Evolutionary conservation across 2,329 filamentous ascomycete species (phyloP).

Genomic region (Penicillium sp.): DNA sequence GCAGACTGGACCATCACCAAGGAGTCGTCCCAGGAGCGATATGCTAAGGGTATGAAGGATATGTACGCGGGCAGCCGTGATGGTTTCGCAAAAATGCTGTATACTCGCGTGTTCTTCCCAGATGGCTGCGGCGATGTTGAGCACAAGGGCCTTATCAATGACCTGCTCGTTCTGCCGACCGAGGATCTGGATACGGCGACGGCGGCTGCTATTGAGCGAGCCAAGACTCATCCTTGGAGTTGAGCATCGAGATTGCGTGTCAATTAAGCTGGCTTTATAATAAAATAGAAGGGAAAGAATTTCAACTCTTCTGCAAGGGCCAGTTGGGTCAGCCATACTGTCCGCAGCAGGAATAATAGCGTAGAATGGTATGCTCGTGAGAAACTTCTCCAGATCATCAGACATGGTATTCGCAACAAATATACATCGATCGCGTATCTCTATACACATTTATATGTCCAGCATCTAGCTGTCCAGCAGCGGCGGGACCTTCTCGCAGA

Average conservation of each 20-base stretch:
- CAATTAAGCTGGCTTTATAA: background rate
- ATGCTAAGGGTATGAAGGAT: slow-evolving; percentile 46
- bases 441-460: background rate
- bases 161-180: slow-evolving; percentile 54
- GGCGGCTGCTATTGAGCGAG: slow-evolving; percentile 44
- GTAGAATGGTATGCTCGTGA: background rate
- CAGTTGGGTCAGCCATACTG: background rate
- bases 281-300: background rate
- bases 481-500: slow-evolving; percentile 43
- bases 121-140: slow-evolving; percentile 40
- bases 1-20: slow-evolving; percentile 49
- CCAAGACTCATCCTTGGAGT: background rate
- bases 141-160: slow-evolving; percentile 50
- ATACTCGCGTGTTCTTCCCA: slow-evolving; percentile 55
- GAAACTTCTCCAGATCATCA: background rate
- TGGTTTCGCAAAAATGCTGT: slow-evolving; percentile 55
- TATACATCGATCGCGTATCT: slow-evolving; percentile 6
- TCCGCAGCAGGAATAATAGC: background rate
- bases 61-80: slow-evolving; percentile 44
- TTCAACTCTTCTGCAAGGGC: background rate
- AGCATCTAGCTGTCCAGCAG: slow-evolving; percentile 35
- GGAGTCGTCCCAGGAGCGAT: slow-evolving; percentile 51
- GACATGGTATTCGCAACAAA: background rate
- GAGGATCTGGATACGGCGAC: slow-evolving; percentile 62
- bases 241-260: background rate